A percentile compares a stretch with the other conserved stretches of the same genome.
These are phyloP conservation scores for Lentinula sp. DNA, from an alignment of 768 basidiomycete species.

Conservation along the genomic window DNA sequence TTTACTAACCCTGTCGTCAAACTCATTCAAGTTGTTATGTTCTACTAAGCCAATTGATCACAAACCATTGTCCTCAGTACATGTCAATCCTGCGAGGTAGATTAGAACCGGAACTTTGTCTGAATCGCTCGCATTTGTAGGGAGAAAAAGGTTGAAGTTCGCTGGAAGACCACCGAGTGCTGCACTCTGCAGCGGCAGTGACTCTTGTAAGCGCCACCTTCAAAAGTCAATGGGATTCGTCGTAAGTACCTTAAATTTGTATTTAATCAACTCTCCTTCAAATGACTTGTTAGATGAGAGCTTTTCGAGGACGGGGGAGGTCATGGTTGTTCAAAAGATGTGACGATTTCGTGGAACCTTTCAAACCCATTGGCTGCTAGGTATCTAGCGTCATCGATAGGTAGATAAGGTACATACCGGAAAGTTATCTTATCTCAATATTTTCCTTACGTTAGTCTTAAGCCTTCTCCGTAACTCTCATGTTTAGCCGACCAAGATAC, in stretches of 20 bases:
- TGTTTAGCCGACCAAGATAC: background rate
- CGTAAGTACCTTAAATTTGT: constrained; percentile 72
- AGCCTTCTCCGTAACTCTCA: background rate
- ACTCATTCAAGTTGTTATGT: background rate
- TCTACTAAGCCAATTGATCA: background rate
- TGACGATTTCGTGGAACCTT: background rate
- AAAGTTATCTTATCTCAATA: background rate
- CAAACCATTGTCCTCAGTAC: constrained; percentile 84
- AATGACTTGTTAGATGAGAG: constrained; percentile 75
- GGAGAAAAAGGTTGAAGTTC: constrained; percentile 87
- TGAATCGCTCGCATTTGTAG: constrained; percentile 41
- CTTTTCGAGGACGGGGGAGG: constrained; percentile 45
- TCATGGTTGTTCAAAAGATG: background rate
- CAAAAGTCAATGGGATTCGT: background rate
- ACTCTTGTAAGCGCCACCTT: background rate
- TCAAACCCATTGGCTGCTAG: background rate
- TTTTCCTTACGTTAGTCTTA: background rate
- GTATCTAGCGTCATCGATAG: background rate
- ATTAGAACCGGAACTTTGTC: constrained; percentile 61
- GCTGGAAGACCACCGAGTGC: constrained; percentile 65
- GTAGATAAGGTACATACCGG: background rate
- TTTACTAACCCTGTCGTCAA: background rate
- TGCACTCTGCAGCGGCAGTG: constrained; percentile 46
- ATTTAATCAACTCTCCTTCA: constrained; percentile 78
- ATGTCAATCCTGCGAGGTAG: constrained; percentile 86